Percentiles rank a stretch among this genome's conserved stretches.
Conservation (phyloP, 768 basidiomycete species). For the Hysterangium stoloniferum region DNA sequence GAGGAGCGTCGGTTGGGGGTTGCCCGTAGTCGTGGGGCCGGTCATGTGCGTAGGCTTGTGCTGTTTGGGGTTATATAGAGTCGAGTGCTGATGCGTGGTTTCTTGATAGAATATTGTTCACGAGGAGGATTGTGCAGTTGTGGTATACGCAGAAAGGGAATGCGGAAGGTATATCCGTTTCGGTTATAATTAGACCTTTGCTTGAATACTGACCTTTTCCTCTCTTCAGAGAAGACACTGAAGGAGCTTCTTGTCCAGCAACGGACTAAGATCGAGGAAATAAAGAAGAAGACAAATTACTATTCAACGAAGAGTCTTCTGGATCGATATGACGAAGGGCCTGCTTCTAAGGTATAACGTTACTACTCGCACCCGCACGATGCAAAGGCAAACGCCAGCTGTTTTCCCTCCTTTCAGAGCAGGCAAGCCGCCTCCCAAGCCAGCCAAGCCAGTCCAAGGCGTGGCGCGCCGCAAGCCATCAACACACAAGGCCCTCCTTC, state of each 20-base stretch:
- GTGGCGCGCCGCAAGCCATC: neutral
- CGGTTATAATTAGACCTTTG: constrained; percentile 7
- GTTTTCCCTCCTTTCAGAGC: constrained; percentile 35
- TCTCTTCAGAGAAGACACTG: constrained; percentile 66
- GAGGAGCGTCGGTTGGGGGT: constrained; percentile 25
- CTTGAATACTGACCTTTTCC: neutral
- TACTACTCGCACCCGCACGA: no score
- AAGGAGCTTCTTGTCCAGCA: constrained; percentile 68
- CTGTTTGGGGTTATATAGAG: neutral
- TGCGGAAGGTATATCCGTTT: constrained; percentile 55
- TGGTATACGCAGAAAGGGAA: constrained; percentile 79
- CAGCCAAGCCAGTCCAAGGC: constrained; percentile 11
- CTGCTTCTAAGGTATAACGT: constrained; percentile 15
- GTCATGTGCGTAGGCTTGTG: constrained; percentile 57
- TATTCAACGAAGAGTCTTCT: constrained; percentile 86
- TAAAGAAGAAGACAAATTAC: constrained; percentile 97
- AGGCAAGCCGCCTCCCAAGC: constrained; percentile 27
- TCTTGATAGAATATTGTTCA: constrained; percentile 55
- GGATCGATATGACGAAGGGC: constrained; percentile 74
- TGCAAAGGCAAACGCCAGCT: constrained; percentile 21
- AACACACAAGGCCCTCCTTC: neutral
- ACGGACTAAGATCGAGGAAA: constrained; percentile 82
- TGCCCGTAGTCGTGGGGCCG: constrained; percentile 67
- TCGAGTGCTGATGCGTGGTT: neutral
- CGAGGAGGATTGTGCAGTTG: constrained; percentile 70